Percentiles rank a stretch among this genome's conserved stretches.
These are phyloP conservation scores for Lentinula raphanica DNA, from an alignment of 768 basidiomycete species.

Conservation along the genomic window DNA sequence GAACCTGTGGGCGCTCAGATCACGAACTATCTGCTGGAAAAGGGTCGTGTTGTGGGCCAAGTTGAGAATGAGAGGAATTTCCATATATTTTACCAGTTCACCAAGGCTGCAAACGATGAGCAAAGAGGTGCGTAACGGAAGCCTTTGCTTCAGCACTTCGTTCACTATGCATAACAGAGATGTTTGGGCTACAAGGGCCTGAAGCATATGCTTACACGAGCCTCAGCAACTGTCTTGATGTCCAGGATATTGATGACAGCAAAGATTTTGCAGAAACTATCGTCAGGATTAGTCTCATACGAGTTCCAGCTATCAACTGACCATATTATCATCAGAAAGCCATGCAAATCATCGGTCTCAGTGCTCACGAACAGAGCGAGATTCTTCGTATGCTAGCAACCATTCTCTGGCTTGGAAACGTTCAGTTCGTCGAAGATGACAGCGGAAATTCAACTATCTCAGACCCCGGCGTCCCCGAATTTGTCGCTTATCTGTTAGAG, in stretches of 20 bases:
- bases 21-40: slow-evolving; percentile 96
- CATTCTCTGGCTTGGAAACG: slow-evolving; percentile 94
- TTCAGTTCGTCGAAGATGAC: slow-evolving; percentile 83
- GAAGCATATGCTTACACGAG: slow-evolving; percentile 94
- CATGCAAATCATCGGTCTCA: slow-evolving; percentile 91
- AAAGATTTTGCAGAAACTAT: slow-evolving; percentile 86
- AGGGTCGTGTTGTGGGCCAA: slow-evolving; percentile 94
- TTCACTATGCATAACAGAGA: slow-evolving; percentile 48
- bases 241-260: slow-evolving; percentile 84
- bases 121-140: slow-evolving; percentile 66
- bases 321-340: slow-evolving; percentile 58
- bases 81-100: slow-evolving; percentile 99
- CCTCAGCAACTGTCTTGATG: slow-evolving; percentile 86
- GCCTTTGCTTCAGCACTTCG: background rate
- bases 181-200: slow-evolving; percentile 92
- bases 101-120: slow-evolving; percentile 85
- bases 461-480: slow-evolving; percentile 89
- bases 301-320: slow-evolving; percentile 4
- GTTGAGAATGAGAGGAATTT: slow-evolving; percentile 96
- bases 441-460: slow-evolving; percentile 81
- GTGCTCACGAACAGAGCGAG: slow-evolving; percentile 76
- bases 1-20: slow-evolving; percentile 97
- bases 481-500: slow-evolving; percentile 92
- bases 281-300: slow-evolving; percentile 42
- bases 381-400: slow-evolving; percentile 92